Evolutionary conservation across 2,329 filamentous ascomycete genomes (phyloP), one percentile per base, ranked within the genome.

Genomic region (Ascosphaera aggregata): DNA sequence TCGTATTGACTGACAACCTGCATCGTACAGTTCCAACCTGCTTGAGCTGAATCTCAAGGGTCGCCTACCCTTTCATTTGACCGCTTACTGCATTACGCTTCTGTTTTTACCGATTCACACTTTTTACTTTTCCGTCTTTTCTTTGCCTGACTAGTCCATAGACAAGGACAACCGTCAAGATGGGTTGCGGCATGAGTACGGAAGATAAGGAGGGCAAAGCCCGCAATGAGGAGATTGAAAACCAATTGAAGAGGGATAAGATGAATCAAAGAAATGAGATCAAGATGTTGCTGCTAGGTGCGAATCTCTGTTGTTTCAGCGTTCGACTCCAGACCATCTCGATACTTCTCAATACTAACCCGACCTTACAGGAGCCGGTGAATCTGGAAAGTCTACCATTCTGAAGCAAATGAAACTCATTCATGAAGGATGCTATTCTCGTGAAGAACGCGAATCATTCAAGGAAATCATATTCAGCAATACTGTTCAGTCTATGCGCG

Each of bases 181-280:
- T 98, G 89, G 89, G 89, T 75, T 98, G 89, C 63, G 86, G 86
- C 65, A 92, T 94, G 82, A 95, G 86, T 62, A 93, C 89, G 57
- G 89, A 95, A 69, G 89, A 95, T 67, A 94, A 94, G 78, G 89
- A 95, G 84, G 86, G 89, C 66, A 95, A 94, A 80, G 81, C 84
- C 69, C 78, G 89, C 52, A 95, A 98, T 60, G 89, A 98, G 71
- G 86, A 95, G 74, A 98, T 98, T 56, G 89, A 98, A 66, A 95
- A 94, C 61, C 86, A 95, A 69, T 69, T 95, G 58, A 95, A 94
- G 73, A 73, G 82, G 60, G 89, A 98, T 58, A 91, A 92, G 65
- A 80, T 95, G 80, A 79, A 92, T 69, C 85, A 94, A 67, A 78
- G 86, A 54, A 98, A 98, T 52, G 89, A 98, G 65, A 98, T 98